A percentile compares a stretch with the other conserved stretches of the same genome.
phyloP scores from a whole-genome alignment of 768 basidiomycete genomes.

The Calocera viscosa region DNA sequence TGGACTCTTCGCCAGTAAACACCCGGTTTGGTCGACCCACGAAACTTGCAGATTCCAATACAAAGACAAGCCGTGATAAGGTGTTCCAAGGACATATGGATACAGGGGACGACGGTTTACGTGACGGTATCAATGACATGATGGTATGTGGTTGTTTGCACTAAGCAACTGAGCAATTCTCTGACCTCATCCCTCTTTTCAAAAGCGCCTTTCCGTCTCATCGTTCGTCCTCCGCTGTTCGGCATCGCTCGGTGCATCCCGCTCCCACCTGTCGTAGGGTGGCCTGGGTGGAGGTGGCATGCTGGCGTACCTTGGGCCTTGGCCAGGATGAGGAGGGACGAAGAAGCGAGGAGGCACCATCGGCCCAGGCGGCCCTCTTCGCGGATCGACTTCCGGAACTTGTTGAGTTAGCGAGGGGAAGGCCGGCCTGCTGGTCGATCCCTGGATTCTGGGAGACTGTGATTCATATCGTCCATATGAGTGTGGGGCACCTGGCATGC shows the following conservation, averaged over 20 bases:
- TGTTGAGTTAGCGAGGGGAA: background rate
- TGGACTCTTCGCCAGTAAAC: too few species aligned
- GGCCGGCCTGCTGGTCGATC: background rate
- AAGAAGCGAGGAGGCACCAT: background rate
- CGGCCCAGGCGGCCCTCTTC: background rate
- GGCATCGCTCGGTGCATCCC: background rate
- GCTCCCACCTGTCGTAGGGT: background rate
- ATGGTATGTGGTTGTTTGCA: background rate
- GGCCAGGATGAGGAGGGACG: background rate
- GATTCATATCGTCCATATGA: background rate
- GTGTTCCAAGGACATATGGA: too few species aligned
- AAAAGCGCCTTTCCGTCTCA: background rate
- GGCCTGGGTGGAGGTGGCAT: background rate
- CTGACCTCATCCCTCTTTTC: background rate
- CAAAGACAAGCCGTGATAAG: too few species aligned
- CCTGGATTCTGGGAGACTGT: background rate
- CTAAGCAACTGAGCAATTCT: background rate
- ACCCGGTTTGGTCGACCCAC: too few species aligned
- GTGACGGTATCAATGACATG: too few species aligned
- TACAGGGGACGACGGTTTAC: too few species aligned
- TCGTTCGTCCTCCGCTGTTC: background rate
- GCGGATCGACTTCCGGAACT: background rate
- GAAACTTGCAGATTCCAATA: too few species aligned
- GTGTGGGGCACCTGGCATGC: background rate
- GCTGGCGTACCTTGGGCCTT: background rate